These are phyloP conservation scores for Cryptococcus sp. DNA, from an alignment of 1,284 basidiomycete genomes.

Conservation along the genomic window DNA sequence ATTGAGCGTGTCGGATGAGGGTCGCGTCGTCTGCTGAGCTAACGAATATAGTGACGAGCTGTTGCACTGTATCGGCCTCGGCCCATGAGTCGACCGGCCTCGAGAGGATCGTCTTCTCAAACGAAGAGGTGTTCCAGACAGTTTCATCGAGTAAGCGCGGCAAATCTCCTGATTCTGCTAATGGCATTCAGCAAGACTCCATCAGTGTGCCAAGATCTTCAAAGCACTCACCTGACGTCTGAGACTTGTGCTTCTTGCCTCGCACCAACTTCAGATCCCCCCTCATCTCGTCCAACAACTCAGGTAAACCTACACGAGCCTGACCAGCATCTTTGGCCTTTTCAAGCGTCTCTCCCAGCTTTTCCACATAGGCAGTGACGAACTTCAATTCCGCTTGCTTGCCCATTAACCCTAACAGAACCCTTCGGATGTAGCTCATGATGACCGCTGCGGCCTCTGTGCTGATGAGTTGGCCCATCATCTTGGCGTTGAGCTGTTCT, in stretches of 20 bases:
- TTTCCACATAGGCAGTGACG: constrained; percentile 27
- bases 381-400: constrained; percentile 58
- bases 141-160: constrained; percentile 13
- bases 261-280: constrained; percentile 59
- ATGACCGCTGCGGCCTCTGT: constrained; percentile 67
- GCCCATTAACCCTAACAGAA: constrained; percentile 62
- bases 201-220: not conserved
- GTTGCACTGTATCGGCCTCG: not conserved
- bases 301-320: constrained; percentile 52
- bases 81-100: not conserved
- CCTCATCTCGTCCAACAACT: constrained; percentile 60
- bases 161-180: constrained; percentile 1
- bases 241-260: constrained; percentile 3
- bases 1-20: constrained; percentile 20
- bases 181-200: not conserved
- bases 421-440: constrained; percentile 63
- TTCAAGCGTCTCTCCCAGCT: constrained; percentile 26
- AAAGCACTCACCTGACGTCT: constrained; percentile 11
- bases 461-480: constrained; percentile 59
- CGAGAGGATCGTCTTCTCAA: constrained; percentile 20
- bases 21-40: constrained; percentile 7
- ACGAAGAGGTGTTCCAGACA: constrained; percentile 14
- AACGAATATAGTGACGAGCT: constrained; percentile 7
- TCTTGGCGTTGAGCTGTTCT: constrained; percentile 71
- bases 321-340: constrained; percentile 41